Evolutionary conservation across 495 filamentous ascomycete genomes (phyloP).

Genomic region (Xylaria curta): DNA sequence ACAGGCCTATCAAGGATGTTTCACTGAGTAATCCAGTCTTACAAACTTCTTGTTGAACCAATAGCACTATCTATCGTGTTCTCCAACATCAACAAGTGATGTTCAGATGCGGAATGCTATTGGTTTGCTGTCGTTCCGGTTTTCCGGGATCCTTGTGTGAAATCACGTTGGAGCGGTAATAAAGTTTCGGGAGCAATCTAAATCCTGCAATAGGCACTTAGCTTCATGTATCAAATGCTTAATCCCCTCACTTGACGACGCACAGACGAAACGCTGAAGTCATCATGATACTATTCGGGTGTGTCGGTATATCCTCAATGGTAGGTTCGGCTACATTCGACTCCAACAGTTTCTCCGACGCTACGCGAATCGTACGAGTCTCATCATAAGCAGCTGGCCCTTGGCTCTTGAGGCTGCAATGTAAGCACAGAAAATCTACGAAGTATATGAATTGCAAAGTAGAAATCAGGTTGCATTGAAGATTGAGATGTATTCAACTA

Average conservation of each 20-base stretch:
- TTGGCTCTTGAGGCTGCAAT: neutral
- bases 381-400: neutral
- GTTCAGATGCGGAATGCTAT: neutral
- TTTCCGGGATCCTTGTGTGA: neutral
- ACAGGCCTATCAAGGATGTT: neutral
- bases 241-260: neutral
- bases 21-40: neutral
- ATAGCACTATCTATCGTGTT: too few species aligned
- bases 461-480: too few species aligned
- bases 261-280: neutral
- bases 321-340: neutral
- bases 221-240: neutral
- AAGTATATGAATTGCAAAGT: too few species aligned
- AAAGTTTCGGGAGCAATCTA: neutral
- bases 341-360: neutral
- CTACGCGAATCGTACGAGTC: neutral
- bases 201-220: neutral
- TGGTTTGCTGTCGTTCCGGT: neutral
- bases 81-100: neutral
- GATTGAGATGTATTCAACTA: too few species aligned
- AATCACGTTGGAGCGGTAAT: neutral
- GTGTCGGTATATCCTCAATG: neutral
- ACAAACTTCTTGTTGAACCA: neutral
- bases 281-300: neutral
- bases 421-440: neutral